Evolutionary conservation across 768 basidiomycete species (phyloP), one percentile per base, ranked within the genome.

Genomic region (Dacryopinax primogenitus): DNA sequence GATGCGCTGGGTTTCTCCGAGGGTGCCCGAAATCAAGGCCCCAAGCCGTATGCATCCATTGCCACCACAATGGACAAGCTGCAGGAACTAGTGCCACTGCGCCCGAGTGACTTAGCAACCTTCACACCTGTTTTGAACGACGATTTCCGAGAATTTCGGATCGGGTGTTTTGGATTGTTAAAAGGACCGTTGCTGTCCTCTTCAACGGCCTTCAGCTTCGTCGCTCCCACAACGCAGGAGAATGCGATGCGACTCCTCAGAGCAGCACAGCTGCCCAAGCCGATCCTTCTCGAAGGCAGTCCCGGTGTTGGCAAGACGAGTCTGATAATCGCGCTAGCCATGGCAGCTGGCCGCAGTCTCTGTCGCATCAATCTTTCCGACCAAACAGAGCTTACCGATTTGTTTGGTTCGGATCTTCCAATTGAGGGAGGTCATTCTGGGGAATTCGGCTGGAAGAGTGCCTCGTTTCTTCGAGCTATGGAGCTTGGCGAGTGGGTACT

Each of bases 271-370:
- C 78, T 97, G 2, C 71, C 77, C 1, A 98, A 97, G 73, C 92
- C 96, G 0, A 90, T 99, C 66, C 80, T 99, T 13, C 80, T 99
- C 9, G 96, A 99, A 73, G 96, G 96, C 0, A 97, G 93, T 74
- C 96, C 96, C 12, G 96, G 96, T 0, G 96, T 98, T 15, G 96
- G 96, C 1, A 99, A 99, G 76, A 98, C 96, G 1, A 96, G 91
- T 72, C 81, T 99, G 2, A 78, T 98, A 62, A 81, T 86, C 18
- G 95, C 96, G 9, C 78, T 99, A 12, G 92, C 93, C 26, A 85
- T 84, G 67, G 77, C 88, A 3, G 78, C 86, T 37, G 91, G 92
- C 18, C 84, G 92, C 72, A 76, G 80, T 32, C 79, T 98, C 33
- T 90, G 86, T 72, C 86, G 96, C 23, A 94, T 99, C 80, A 99